A percentile compares a stretch with the other conserved stretches of the same genome.
Evolutionary conservation across 106 monocot species (phyloP).

Genomic region (Dioscorea zingiberensis): DNA sequence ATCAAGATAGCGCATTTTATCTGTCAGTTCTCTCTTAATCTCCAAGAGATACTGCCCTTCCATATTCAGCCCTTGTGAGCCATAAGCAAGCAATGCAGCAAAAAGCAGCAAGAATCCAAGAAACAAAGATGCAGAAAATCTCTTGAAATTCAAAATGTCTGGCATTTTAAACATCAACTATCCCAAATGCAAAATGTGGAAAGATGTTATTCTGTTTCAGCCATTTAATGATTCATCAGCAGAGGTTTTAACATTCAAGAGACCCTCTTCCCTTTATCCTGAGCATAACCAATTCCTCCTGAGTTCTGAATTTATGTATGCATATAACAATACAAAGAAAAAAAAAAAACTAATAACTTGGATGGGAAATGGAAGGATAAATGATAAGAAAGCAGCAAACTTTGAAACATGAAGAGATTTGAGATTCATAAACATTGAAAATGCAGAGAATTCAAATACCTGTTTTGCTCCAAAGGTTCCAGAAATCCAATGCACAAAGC

Average conservation of each 20-base stretch:
- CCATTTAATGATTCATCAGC: background rate
- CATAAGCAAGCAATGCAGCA: conserved; percentile 17
- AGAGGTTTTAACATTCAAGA: too few species aligned
- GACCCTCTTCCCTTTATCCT: too few species aligned
- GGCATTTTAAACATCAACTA: conserved; percentile 15
- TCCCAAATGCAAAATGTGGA: background rate
- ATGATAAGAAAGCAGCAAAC: background rate
- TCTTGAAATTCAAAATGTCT: background rate
- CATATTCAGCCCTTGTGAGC: conserved; percentile 41
- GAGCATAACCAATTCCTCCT: too few species aligned
- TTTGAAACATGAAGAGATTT: background rate
- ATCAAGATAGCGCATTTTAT: conserved; percentile 39
- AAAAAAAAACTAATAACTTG: background rate
- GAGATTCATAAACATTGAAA: background rate
- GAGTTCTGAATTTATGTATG: background rate
- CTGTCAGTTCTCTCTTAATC: conserved; percentile 45
- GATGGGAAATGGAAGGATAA: background rate
- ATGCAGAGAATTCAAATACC: background rate
- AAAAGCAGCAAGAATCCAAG: conserved; percentile 25
- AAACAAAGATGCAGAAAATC: background rate
- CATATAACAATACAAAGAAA: background rate
- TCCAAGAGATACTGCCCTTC: conserved; percentile 67
- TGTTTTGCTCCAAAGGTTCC: background rate
- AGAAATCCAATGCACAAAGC: background rate
- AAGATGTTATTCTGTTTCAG: background rate